These are phyloP conservation scores for Colletotrichum sp. DNA, from an alignment of 2,329 filamentous ascomycete genomes.

Conservation along the genomic window DNA sequence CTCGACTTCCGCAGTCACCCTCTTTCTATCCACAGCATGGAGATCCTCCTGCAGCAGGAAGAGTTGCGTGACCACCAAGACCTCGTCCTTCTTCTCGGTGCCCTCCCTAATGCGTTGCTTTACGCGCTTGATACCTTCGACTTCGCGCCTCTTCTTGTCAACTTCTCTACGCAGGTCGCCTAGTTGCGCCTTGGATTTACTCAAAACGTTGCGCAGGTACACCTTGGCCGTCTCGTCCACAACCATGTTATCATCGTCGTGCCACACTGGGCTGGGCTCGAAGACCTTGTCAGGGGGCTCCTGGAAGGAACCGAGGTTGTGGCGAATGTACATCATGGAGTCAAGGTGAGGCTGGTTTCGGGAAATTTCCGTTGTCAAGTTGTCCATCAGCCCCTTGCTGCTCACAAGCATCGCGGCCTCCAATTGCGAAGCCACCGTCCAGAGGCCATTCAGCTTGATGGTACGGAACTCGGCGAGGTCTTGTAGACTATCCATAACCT, in stretches of 20 bases:
- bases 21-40: constrained; percentile 82
- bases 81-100: constrained; percentile 87
- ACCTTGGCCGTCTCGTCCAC: constrained; percentile 87
- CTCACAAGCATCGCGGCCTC: constrained; percentile 80
- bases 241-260: constrained; percentile 88
- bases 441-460: constrained; percentile 81
- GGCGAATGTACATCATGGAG: constrained; percentile 96
- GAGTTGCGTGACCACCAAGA: constrained; percentile 81
- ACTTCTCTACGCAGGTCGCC: constrained; percentile 82
- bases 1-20: constrained; percentile 89
- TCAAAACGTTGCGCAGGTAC: constrained; percentile 88
- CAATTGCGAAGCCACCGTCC: constrained; percentile 79
- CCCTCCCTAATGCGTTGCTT: constrained; percentile 82
- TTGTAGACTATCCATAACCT: constrained; percentile 90
- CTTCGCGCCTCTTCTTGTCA: constrained; percentile 84
- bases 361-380: constrained; percentile 79
- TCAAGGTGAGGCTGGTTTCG: constrained; percentile 89
- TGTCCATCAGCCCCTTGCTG: constrained; percentile 74
- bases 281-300: constrained; percentile 87
- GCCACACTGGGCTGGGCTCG: constrained; percentile 95
- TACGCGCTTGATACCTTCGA: constrained; percentile 75
- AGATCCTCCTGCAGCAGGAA: constrained; percentile 85
- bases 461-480: constrained; percentile 91
- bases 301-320: constrained; percentile 83
- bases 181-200: constrained; percentile 86